phyloP scores from a whole-genome alignment of 495 filamentous ascomycete genomes.

The Geoglossum glabrum region DNA sequence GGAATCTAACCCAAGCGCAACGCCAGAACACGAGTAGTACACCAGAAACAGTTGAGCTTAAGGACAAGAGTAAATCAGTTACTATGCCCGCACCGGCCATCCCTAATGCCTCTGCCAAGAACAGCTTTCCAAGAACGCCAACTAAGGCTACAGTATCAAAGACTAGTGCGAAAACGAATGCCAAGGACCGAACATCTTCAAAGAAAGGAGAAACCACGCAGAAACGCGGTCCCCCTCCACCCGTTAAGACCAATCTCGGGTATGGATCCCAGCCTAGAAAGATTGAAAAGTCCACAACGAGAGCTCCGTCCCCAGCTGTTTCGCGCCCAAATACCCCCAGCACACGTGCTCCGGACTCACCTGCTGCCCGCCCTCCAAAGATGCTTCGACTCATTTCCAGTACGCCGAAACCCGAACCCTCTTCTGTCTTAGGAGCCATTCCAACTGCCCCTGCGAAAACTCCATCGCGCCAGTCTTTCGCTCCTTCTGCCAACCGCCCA shows the following conservation, averaged over 20 bases:
- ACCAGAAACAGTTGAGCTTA: background rate
- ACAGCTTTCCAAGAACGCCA: background rate
- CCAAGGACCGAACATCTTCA: background rate
- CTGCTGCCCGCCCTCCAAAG: background rate
- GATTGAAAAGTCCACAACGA: background rate
- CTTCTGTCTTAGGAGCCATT: constrained; percentile 13
- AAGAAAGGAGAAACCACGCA: background rate
- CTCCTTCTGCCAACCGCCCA: constrained; percentile 43
- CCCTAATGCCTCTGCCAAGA: background rate
- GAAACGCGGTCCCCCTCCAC: background rate
- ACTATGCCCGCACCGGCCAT: background rate
- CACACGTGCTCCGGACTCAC: constrained; percentile 3
- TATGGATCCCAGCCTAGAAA: constrained; percentile 3
- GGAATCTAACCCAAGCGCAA: constrained; percentile 1
- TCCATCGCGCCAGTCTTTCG: constrained; percentile 36
- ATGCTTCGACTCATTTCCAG: background rate
- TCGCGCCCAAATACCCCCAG: constrained; percentile 23
- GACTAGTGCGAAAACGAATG: background rate
- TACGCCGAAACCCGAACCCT: background rate
- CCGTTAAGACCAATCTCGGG: background rate
- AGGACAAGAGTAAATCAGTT: background rate
- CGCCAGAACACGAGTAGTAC: background rate
- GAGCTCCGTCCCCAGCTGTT: constrained; percentile 8
- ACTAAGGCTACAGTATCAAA: constrained; percentile 3
- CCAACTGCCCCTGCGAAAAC: constrained; percentile 21